Base-by-base conservation (phyloP, 2,329 filamentous ascomycete species). In the Metarhizium anisopliae region DNA sequence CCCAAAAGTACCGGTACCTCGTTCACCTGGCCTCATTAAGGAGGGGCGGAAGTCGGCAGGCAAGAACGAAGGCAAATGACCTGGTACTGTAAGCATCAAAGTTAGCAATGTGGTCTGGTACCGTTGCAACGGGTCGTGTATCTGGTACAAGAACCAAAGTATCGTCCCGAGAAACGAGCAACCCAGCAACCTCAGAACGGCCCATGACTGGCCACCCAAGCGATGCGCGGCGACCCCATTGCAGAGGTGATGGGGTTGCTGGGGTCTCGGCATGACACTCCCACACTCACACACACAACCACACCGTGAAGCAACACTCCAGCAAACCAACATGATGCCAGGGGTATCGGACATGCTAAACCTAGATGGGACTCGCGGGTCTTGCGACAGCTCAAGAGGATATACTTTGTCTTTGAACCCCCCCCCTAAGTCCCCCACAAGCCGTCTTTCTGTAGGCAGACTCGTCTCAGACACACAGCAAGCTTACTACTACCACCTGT, bases 271-370 rank as follows among this genome's bases (percentile, higher is more conserved):
- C 40, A 38, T 42, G 38, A 38, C 25, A 25, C 40, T 18, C 20
- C 8, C 4, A 4, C 43, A n/a, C 32, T 11, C 45, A 8, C n/a
- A 8, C 32, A 8, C 32, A 35, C 32, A 35, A 35, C 32, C 32
- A 35, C 11, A 43, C 40, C 25, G 25, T 25, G 25, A 25, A 25
- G 25, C 25, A 25, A 25, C 25, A 25, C 25, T 25, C 25, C 25
- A 40, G 38, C 38, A 16, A 40, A 40, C 38, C 38, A 40, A 20
- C 42, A 43, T 18, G 35, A 36, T 13, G 55, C 55, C 58, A 55
- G 51, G 59, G 59, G 59, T 60, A 56, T 61, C 59, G 59, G 59
- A 61, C 53, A 18, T 52, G 55, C 59, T 61, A 61, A 52, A 13
- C 58, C 52, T 7, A 18, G 56, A 55, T 11, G 25, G 53, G 55